A percentile compares a stretch with the other conserved stretches of the same genome.
Evolutionary conservation across 495 filamentous ascomycete species (phyloP).

Genomic region (Xylaria intraflava): DNA sequence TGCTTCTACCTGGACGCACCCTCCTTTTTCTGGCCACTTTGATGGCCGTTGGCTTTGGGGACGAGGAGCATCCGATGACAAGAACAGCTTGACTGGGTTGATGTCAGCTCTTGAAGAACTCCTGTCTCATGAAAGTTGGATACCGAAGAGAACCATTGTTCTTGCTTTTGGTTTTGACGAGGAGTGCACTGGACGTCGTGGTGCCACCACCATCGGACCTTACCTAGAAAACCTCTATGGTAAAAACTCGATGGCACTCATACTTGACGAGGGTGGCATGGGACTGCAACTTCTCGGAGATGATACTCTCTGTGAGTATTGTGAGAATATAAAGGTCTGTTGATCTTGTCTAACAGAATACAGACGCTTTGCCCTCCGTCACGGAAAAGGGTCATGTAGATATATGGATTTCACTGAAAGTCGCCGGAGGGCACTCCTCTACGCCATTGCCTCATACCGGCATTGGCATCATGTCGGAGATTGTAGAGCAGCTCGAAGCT

Average conservation of each 20-base stretch:
- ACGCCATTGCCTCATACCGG: constrained; percentile 55
- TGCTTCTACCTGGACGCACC: constrained; percentile 53
- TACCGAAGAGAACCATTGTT: constrained; percentile 51
- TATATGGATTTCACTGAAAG: constrained; percentile 49
- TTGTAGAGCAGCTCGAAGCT: constrained; percentile 52
- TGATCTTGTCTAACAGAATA: constrained; percentile 9
- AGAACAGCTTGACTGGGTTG: constrained; percentile 58
- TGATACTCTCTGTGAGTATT: constrained; percentile 22
- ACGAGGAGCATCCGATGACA: constrained; percentile 57
- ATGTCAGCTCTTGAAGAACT: constrained; percentile 56
- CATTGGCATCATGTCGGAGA: constrained; percentile 57
- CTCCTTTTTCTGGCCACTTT: constrained; percentile 54
- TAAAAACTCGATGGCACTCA: constrained; percentile 49
- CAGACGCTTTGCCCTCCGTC: constrained; percentile 41
- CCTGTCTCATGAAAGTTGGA: constrained; percentile 44
- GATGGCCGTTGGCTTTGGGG: constrained; percentile 62
- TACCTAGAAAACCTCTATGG: constrained; percentile 49
- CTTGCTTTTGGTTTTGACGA: constrained; percentile 64
- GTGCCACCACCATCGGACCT: constrained; percentile 47
- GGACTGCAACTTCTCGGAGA: constrained; percentile 41
- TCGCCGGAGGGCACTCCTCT: constrained; percentile 56
- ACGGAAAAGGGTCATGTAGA: constrained; percentile 50
- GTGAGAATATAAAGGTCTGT: constrained; percentile 12
- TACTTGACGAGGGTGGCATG: constrained; percentile 58
- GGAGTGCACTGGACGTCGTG: constrained; percentile 53